Evolutionary conservation across 2,329 filamentous ascomycete species (phyloP).

Genomic region (Colletotrichum scovillei): DNA sequence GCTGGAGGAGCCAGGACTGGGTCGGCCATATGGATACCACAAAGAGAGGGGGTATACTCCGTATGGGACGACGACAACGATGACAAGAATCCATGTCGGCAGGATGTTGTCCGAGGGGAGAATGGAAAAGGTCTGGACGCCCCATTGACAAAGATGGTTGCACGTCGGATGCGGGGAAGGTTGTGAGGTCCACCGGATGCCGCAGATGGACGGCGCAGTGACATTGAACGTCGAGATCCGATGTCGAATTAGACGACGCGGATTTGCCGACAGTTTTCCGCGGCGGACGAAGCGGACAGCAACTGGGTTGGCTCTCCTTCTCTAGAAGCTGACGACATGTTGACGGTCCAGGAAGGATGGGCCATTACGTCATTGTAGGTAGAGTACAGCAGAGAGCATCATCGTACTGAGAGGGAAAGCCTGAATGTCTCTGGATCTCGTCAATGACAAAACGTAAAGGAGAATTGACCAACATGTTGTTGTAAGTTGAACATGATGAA

Average conservation of each 20-base stretch:
- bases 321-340: neutral
- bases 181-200: slow-evolving; percentile 7
- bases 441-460: neutral
- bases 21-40: neutral
- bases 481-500: neutral
- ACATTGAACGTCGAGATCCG: neutral
- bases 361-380: neutral
- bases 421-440: neutral
- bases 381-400: neutral
- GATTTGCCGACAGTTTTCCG: slow-evolving; percentile 7
- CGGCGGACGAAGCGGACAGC: neutral
- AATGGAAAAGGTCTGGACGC: neutral
- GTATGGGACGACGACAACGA: neutral
- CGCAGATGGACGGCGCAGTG: slow-evolving; percentile 2
- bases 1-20: neutral
- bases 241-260: slow-evolving; percentile 6
- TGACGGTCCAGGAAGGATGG: neutral
- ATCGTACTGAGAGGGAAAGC: neutral
- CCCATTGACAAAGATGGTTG: neutral
- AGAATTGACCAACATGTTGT: neutral
- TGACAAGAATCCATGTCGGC: neutral
- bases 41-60: neutral
- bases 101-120: neutral
- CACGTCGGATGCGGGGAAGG: slow-evolving; percentile 7
- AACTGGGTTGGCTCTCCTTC: neutral